These are phyloP conservation scores for Fistulina hepatica DNA, from an alignment of 1,284 basidiomycete genomes.

Conservation along the genomic window DNA sequence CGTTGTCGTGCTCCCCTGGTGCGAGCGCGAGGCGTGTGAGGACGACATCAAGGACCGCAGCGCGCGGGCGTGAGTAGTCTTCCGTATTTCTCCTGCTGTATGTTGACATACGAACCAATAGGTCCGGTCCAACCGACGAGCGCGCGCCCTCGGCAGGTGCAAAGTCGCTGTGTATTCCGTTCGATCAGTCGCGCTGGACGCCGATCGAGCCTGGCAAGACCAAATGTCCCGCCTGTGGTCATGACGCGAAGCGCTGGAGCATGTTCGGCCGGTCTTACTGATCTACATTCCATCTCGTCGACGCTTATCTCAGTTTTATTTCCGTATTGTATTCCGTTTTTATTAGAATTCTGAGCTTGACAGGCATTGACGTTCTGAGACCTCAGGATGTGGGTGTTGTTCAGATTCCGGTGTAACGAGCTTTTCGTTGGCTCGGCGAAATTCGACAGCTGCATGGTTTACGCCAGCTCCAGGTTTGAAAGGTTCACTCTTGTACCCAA, in stretches of 20 bases:
- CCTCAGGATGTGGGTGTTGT: too few species aligned
- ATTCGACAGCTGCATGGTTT: too few species aligned
- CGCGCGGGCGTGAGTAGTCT: constrained; percentile 62
- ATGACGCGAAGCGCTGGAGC: constrained; percentile 85
- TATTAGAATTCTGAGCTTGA: too few species aligned
- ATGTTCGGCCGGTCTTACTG: constrained; percentile 83
- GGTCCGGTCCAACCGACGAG: constrained; percentile 76
- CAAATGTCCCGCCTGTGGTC: constrained; percentile 78
- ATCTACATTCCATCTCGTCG: too few species aligned
- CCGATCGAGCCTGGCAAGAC: constrained; percentile 70
- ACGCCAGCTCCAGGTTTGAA: too few species aligned
- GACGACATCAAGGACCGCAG: constrained; percentile 97
- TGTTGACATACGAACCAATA: constrained; percentile 10
- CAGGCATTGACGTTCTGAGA: too few species aligned
- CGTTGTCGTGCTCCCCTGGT: constrained; percentile 92
- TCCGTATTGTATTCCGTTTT: too few species aligned
- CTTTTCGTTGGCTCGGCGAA: too few species aligned
- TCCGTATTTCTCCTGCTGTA: constrained; percentile 9
- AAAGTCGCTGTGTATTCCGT: constrained; percentile 95
- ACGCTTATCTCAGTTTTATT: too few species aligned
- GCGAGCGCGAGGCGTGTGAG: constrained; percentile 88
- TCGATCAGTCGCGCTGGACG: constrained; percentile 79
- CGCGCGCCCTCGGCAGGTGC: constrained; percentile 97
- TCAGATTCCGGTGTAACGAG: too few species aligned
- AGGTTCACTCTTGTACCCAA: too few species aligned